A percentile compares a stretch with the other conserved stretches of the same genome.
Evolutionary conservation across 495 filamentous ascomycete species (phyloP).

Genomic region (Penicillium fimorum): DNA sequence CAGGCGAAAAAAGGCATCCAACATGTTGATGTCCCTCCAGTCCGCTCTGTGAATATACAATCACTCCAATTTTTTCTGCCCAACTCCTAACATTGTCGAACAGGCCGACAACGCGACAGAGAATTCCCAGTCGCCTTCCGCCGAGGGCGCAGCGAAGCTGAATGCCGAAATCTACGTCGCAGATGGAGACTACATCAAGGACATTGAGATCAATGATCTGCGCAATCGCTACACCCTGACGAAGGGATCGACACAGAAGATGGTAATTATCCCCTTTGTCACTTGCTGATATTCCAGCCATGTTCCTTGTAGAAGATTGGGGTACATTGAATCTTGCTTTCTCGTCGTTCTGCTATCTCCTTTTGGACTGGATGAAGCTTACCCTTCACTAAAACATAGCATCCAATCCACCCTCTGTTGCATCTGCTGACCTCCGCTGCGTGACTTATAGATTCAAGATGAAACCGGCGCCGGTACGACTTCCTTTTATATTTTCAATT

Average conservation of each 20-base stretch:
- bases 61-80: neutral
- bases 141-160: conserved; percentile 57
- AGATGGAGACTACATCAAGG: conserved; percentile 95
- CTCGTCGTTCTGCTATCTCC: conserved; percentile 36
- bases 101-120: conserved; percentile 52
- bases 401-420: conserved; percentile 74
- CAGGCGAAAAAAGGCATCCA: conserved; percentile 92
- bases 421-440: conserved; percentile 95
- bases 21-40: conserved; percentile 90
- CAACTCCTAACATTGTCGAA: conserved; percentile 10
- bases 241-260: conserved; percentile 96
- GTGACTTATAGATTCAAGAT: conserved; percentile 99
- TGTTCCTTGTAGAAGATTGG: conserved; percentile 10
- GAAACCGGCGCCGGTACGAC: conserved; percentile 99
- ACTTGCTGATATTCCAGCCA: conserved; percentile 78
- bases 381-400: conserved; percentile 68
- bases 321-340: conserved; percentile 24
- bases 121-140: conserved; percentile 46
- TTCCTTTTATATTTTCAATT: conserved; percentile 45
- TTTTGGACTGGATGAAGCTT: conserved; percentile 74
- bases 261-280: conserved; percentile 87
- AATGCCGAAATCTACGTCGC: conserved; percentile 89
- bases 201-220: conserved; percentile 97
- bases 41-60: conserved; percentile 55
- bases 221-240: conserved; percentile 97